Conservation (phyloP, 2,329 filamentous ascomycete species). For the Neofusicoccum ribis region DNA sequence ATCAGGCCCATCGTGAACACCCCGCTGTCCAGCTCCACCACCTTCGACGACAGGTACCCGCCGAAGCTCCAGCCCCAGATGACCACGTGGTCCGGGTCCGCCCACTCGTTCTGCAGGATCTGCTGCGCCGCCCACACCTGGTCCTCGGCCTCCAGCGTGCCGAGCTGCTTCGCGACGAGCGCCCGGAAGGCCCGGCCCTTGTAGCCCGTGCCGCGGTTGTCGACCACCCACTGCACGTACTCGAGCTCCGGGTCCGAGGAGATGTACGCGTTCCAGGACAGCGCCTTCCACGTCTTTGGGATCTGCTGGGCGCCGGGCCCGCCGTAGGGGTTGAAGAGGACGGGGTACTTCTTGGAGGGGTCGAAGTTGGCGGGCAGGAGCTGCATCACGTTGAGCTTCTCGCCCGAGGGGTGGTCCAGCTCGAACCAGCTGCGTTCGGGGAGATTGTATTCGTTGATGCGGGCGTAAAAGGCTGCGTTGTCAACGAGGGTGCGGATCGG, state of each 20-base stretch:
- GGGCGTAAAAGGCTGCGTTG: slow-evolving; percentile 58
- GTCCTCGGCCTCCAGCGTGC: slow-evolving; percentile 63
- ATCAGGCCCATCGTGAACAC: slow-evolving; percentile 64
- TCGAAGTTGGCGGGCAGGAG: slow-evolving; percentile 66
- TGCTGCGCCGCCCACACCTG: slow-evolving; percentile 67
- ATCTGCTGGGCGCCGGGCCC: slow-evolving; percentile 66
- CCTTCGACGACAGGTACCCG: slow-evolving; percentile 66
- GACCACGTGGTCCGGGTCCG: slow-evolving; percentile 61
- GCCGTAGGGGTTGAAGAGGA: slow-evolving; percentile 68
- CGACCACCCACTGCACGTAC: slow-evolving; percentile 67
- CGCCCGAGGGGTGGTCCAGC: slow-evolving; percentile 62
- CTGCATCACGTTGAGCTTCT: slow-evolving; percentile 64
- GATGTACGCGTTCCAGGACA: slow-evolving; percentile 64
- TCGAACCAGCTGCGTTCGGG: slow-evolving; percentile 66
- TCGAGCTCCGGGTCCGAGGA: slow-evolving; percentile 67
- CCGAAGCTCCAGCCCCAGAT: slow-evolving; percentile 72
- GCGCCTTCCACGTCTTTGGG: slow-evolving; percentile 55
- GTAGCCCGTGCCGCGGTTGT: slow-evolving; percentile 67
- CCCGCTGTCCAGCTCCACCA: slow-evolving; percentile 61
- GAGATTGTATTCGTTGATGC: slow-evolving; percentile 61
- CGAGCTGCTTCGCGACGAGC: slow-evolving; percentile 59
- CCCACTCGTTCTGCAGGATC: slow-evolving; percentile 53
- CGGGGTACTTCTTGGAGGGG: slow-evolving; percentile 62
- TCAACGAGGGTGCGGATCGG: slow-evolving; percentile 61
- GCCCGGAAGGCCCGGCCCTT: slow-evolving; percentile 65